A percentile compares a stretch with the other conserved stretches of the same genome.
phyloP scores from a whole-genome alignment of 2,329 filamentous ascomycete species.

The Cercospora sp. region DNA sequence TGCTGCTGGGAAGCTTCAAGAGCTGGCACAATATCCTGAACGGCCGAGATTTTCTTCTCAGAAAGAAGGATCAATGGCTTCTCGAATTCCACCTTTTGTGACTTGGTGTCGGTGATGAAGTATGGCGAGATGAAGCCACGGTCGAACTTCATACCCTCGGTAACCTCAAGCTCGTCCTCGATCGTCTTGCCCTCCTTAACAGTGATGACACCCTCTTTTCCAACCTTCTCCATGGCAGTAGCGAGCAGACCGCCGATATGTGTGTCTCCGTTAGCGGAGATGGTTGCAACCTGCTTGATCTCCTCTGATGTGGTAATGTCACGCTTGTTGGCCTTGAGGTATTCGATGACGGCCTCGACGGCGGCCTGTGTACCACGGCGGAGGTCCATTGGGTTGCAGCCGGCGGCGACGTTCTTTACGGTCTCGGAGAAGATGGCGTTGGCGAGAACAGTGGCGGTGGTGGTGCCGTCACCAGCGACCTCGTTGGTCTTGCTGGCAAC shows the following conservation, averaged over 20 bases:
- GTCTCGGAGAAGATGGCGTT: conserved; percentile 99
- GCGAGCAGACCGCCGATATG: conserved; percentile 96
- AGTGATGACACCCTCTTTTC: conserved; percentile 99
- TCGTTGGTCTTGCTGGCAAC: conserved; percentile 99
- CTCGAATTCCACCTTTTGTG: conserved; percentile 99
- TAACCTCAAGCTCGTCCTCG: conserved; percentile 95
- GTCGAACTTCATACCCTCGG: conserved; percentile 99
- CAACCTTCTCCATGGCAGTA: conserved; percentile 99
- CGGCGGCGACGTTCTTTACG: conserved; percentile 98
- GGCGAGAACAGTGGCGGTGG: conserved; percentile 93
- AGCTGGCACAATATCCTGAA: conserved; percentile 97
- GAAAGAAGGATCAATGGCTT: conserved; percentile 98
- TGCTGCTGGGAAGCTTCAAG: conserved; percentile 95
- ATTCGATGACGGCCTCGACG: conserved; percentile 91
- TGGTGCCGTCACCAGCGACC: conserved; percentile 96
- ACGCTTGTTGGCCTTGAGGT: conserved; percentile 91
- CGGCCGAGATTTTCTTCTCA: conserved; percentile 99
- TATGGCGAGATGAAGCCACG: conserved; percentile 97
- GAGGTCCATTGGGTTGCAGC: conserved; percentile 99
- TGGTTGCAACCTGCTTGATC: conserved; percentile 97
- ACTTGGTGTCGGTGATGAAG: conserved; percentile 99
- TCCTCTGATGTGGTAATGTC: conserved; percentile 97
- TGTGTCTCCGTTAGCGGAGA: conserved; percentile 93
- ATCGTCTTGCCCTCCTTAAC: conserved; percentile 99
- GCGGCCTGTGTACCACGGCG: conserved; percentile 95